Conservation (phyloP, 257 asterid genomes). For the Datura wrightii region DNA sequence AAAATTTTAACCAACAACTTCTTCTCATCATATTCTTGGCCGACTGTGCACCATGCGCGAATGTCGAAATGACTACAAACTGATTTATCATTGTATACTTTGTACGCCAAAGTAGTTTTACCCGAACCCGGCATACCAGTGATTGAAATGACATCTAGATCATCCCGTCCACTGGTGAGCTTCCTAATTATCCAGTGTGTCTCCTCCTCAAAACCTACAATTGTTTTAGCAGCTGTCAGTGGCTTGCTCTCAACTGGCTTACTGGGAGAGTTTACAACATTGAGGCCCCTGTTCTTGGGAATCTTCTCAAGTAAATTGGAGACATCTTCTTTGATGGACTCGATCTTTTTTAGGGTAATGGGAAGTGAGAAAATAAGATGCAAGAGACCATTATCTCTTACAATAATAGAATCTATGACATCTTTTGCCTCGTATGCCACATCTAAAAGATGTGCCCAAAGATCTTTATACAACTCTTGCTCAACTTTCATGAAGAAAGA, state of each 20-base stretch:
- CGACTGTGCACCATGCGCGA: slow-evolving; percentile 27
- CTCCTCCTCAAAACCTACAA: slow-evolving; percentile 27
- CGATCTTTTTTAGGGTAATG: background rate
- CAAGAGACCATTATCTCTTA: background rate
- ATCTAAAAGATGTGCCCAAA: background rate
- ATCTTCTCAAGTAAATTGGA: background rate
- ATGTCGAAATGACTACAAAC: background rate
- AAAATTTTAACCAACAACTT: background rate
- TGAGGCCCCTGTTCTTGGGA: background rate
- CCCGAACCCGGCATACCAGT: slow-evolving; percentile 25
- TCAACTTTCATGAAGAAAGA: background rate
- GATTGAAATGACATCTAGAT: slow-evolving; percentile 12
- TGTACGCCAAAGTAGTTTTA: slow-evolving; percentile 25
- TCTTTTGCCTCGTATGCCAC: background rate
- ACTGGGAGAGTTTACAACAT: background rate
- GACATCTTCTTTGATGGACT: background rate
- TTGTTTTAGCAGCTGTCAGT: background rate
- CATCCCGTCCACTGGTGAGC: background rate
- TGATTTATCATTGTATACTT: background rate
- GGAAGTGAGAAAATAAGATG: slow-evolving; percentile 16
- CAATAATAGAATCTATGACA: background rate
- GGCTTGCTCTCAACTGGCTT: background rate
- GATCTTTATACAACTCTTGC: background rate
- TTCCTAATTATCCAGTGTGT: background rate
- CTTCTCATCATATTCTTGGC: background rate